Percentiles rank a stretch among this genome's conserved stretches.
Evolutionary conservation across 768 basidiomycete species (phyloP).

Genomic region (Clitopilus passeckerianus): DNA sequence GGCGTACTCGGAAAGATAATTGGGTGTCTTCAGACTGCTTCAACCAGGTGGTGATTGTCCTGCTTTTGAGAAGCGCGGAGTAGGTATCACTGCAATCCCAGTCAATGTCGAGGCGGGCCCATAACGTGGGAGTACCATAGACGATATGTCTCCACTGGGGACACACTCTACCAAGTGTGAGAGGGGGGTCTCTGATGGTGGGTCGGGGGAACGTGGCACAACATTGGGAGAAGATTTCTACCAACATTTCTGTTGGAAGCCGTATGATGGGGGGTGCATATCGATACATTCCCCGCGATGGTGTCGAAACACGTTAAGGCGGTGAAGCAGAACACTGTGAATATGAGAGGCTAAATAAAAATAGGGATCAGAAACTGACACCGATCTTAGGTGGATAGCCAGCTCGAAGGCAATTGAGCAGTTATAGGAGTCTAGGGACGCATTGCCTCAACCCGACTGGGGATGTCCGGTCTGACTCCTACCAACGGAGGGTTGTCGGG

Average conservation of each 20-base stretch:
- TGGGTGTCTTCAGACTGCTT: not conserved
- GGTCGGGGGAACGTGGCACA: slow-evolving; percentile 27
- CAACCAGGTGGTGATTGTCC: not conserved
- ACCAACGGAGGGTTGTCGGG: too few relatives aligned
- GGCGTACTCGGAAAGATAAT: not conserved
- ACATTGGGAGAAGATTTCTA: slow-evolving; percentile 40
- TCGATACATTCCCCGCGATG: not conserved
- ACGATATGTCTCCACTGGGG: slow-evolving; percentile 35
- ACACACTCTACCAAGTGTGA: slow-evolving; percentile 35
- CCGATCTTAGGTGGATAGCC: too few relatives aligned
- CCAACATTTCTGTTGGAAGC: slow-evolving; percentile 40
- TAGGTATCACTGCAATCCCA: not conserved
- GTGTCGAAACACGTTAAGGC: too few relatives aligned
- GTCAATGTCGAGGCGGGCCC: slow-evolving; percentile 23
- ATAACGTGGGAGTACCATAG: slow-evolving; percentile 35
- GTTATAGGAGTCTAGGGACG: too few relatives aligned
- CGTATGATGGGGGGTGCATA: slow-evolving; percentile 20
- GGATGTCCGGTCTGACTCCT: too few relatives aligned
- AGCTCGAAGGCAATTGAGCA: too few relatives aligned
- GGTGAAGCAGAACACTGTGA: too few relatives aligned
- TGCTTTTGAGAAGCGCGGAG: not conserved
- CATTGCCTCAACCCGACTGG: too few relatives aligned
- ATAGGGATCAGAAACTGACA: too few relatives aligned
- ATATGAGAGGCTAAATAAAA: too few relatives aligned
- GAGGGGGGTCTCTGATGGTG: slow-evolving; percentile 25